Evolutionary conservation across 768 basidiomycete species (phyloP), one percentile per base, ranked within the genome.

Genomic region (Mycena venus): DNA sequence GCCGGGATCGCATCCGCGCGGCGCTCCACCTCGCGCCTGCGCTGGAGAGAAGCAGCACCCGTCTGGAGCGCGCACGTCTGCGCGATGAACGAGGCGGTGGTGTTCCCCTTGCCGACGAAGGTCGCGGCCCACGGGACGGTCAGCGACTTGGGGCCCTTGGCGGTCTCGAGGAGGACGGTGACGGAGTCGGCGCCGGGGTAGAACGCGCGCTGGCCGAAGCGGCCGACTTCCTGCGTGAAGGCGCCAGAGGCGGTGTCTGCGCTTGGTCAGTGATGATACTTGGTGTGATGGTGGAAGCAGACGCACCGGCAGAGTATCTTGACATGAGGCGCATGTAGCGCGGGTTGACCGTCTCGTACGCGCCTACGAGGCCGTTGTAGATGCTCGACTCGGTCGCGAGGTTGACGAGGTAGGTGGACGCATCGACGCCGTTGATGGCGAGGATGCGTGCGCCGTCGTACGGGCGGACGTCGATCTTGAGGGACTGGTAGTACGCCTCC

Each of bases 141-240:
- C 17, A 77, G 60, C 19, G 73, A 29, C 62, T 68, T 64, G 27
- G 42, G 36, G 14, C 65, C 76, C 32, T 63, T 64, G n/a, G 47
- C 31, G 2, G 65, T 60, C 55, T 64, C 23, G n/a, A 72, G 66
- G 11, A n/a, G 9, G 25, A 77, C 56, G 19, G 0, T 36, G 44
- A 77, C 72, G 15, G 42, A 51, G 62, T 74, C 62, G 4, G 56
- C 73, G 49, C 76, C 76, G 38, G 76, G 76, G 44, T 74, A 77
- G 56, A 74, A 74, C 17, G 73, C 64, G 23, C 76, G 76, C 60
- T 72, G 73, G 6, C 69, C 76, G 25, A 74, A 74, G 40, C 72
- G 72, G 15, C 76, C 76, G 25, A 75, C 66, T n/a, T 77, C 76
- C 55, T 74, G 76, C 23, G 76, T 77, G 62, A 58, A 77, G 25